Conservation (phyloP, 2,329 filamentous ascomycete genomes). For the Corniculantispora saksenae region DNA sequence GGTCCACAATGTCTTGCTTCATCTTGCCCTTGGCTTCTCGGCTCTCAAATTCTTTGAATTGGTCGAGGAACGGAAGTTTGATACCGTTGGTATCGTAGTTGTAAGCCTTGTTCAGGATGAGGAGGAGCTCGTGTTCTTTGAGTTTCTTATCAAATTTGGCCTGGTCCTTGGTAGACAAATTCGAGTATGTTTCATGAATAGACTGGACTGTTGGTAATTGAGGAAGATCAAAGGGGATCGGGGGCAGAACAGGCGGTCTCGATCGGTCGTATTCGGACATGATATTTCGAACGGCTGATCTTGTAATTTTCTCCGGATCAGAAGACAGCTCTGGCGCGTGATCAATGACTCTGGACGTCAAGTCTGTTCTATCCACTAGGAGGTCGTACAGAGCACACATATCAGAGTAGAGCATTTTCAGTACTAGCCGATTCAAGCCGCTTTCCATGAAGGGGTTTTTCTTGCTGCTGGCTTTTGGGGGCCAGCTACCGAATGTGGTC, state of each 20-base stretch:
- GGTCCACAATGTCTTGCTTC: conserved; percentile 67
- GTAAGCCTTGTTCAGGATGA: conserved; percentile 77
- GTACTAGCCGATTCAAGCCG: conserved; percentile 80
- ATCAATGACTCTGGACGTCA: conserved; percentile 79
- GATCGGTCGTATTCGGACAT: conserved; percentile 87
- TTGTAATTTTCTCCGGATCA: conserved; percentile 60
- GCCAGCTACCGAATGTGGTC: conserved; percentile 68
- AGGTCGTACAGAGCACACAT: conserved; percentile 86
- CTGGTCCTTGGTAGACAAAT: conserved; percentile 72
- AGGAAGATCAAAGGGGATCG: conserved; percentile 87
- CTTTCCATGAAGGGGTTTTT: conserved; percentile 87
- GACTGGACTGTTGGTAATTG: conserved; percentile 69
- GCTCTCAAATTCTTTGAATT: conserved; percentile 71
- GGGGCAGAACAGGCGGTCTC: conserved; percentile 84
- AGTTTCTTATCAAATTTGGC: conserved; percentile 70
- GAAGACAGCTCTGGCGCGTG: conserved; percentile 58
- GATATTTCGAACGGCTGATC: conserved; percentile 73
- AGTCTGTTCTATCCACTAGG: conserved; percentile 73
- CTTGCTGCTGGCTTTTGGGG: conserved; percentile 86
- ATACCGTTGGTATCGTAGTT: conserved; percentile 69
- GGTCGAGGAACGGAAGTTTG: conserved; percentile 63
- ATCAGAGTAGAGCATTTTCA: conserved; percentile 82
- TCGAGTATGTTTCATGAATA: conserved; percentile 64
- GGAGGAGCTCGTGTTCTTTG: conserved; percentile 74
- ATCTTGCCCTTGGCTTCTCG: conserved; percentile 66